These are phyloP conservation scores for Hypoxylon sp. DNA, from an alignment of 2,329 filamentous ascomycete species.

Conservation along the genomic window DNA sequence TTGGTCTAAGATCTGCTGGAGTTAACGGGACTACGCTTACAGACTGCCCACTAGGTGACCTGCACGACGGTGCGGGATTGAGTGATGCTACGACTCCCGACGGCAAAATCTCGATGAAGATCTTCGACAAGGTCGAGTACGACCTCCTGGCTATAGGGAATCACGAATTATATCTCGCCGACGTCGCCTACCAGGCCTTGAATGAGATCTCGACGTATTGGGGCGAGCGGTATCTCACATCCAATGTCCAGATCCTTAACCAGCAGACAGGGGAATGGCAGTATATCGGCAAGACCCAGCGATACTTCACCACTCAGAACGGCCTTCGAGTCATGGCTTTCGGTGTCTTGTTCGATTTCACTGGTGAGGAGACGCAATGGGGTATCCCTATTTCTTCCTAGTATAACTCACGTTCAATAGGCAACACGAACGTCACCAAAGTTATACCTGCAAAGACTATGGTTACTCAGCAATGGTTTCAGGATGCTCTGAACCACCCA, in stretches of 20 bases:
- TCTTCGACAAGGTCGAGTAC: slow-evolving; percentile 58
- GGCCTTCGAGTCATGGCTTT: slow-evolving; percentile 60
- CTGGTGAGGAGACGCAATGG: slow-evolving; percentile 58
- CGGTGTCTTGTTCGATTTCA: slow-evolving; percentile 61
- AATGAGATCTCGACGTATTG: slow-evolving; percentile 68
- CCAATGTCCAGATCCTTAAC: slow-evolving; percentile 59
- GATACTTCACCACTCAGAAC: slow-evolving; percentile 58
- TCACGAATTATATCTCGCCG: slow-evolving; percentile 73
- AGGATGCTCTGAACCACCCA: slow-evolving; percentile 63
- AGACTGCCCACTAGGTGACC: slow-evolving; percentile 55
- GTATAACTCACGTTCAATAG: slow-evolving; percentile 47
- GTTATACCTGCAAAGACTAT: slow-evolving; percentile 65
- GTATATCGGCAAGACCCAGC: slow-evolving; percentile 58
- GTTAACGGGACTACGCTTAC: background rate
- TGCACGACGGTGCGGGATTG: slow-evolving; percentile 74
- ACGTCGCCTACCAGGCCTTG: slow-evolving; percentile 72
- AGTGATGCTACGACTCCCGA: slow-evolving; percentile 70
- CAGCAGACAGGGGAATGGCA: slow-evolving; percentile 54
- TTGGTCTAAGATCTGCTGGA: background rate
- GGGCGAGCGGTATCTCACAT: slow-evolving; percentile 60
- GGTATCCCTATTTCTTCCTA: slow-evolving; percentile 51
- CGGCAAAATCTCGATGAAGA: slow-evolving; percentile 63
- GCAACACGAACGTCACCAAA: slow-evolving; percentile 71
- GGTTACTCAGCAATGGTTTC: slow-evolving; percentile 70
- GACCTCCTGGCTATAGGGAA: slow-evolving; percentile 61